Evolutionary conservation across 139 green algal genomes (phyloP).

Genomic region (Gonium pectorale): DNA sequence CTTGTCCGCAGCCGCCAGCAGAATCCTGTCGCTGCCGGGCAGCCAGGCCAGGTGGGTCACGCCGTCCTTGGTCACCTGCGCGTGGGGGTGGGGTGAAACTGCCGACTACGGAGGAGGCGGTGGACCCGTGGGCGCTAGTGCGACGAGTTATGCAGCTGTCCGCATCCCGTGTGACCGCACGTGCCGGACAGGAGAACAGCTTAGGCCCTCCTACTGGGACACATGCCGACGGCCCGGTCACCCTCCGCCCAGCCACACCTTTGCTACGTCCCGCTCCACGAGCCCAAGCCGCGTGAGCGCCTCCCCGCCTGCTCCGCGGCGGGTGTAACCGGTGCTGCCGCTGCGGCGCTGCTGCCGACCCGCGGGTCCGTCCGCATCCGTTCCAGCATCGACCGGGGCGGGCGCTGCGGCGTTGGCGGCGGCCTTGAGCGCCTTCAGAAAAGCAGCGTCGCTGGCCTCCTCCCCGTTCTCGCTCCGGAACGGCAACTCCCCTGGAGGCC

Average conservation of each 20-base stretch:
- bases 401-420: background rate
- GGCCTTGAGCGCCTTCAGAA: constrained; percentile 38
- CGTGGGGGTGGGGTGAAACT: background rate
- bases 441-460: constrained; percentile 42
- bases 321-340: no score
- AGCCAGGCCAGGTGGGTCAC: constrained; percentile 34
- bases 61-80: constrained; percentile 47
- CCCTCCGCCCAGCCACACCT: background rate
- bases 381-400: background rate
- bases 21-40: constrained; percentile 8
- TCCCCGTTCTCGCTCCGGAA: constrained; percentile 48
- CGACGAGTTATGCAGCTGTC: no score
- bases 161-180: no score
- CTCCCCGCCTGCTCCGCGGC: background rate
- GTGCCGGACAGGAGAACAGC: background rate
- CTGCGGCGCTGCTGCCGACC: background rate
- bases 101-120: background rate
- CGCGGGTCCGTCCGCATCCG: background rate
- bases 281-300: constrained; percentile 8
- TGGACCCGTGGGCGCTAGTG: no score
- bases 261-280: constrained; percentile 38
- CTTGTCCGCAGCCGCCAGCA: constrained; percentile 61
- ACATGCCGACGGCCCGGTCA: background rate
- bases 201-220: no score
- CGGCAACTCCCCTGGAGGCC: constrained; percentile 42